These are phyloP conservation scores for Podaxis sp. DNA, from an alignment of 768 basidiomycete species.

Conservation along the genomic window DNA sequence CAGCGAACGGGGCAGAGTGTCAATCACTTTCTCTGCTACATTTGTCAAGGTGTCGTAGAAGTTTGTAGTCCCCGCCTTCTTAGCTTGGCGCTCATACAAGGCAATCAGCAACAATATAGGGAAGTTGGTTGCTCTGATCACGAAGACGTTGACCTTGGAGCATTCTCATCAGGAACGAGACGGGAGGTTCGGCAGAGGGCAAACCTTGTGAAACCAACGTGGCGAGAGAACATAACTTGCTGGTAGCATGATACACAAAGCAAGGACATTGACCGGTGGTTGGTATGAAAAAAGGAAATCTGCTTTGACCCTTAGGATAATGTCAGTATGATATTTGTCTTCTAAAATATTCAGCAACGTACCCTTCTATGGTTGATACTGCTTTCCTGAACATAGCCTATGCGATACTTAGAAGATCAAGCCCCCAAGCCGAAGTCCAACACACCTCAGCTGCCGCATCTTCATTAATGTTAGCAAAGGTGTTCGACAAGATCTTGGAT, in stretches of 20 bases:
- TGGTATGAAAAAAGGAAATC: conserved; percentile 94
- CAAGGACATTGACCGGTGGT: conserved; percentile 88
- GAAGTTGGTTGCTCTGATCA: conserved; percentile 83
- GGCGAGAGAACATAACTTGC: conserved; percentile 82
- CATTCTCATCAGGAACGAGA: conserved; percentile 16
- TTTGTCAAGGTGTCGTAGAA: conserved; percentile 74
- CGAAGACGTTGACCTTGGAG: conserved; percentile 76
- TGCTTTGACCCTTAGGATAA: conserved; percentile 61
- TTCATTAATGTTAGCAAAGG: conserved; percentile 90
- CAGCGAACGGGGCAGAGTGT: conserved; percentile 72
- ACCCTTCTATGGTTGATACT: conserved; percentile 94
- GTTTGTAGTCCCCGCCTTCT: conserved; percentile 57
- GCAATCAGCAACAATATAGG: conserved; percentile 81
- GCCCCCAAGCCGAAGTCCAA: not conserved
- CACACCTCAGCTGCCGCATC: conserved; percentile 88
- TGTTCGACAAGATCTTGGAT: conserved; percentile 85
- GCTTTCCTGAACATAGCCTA: conserved; percentile 95
- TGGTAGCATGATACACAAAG: conserved; percentile 84
- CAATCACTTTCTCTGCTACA: conserved; percentile 66
- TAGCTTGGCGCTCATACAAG: conserved; percentile 83
- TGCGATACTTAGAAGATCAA: not conserved
- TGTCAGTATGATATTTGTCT: not conserved
- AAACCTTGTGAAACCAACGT: conserved; percentile 96
- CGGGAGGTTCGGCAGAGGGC: conserved; percentile 4
- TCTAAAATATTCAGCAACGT: conserved; percentile 15